Base-by-base conservation (phyloP, 495 filamentous ascomycete genomes). In the Podospora pseudoanserina region DNA sequence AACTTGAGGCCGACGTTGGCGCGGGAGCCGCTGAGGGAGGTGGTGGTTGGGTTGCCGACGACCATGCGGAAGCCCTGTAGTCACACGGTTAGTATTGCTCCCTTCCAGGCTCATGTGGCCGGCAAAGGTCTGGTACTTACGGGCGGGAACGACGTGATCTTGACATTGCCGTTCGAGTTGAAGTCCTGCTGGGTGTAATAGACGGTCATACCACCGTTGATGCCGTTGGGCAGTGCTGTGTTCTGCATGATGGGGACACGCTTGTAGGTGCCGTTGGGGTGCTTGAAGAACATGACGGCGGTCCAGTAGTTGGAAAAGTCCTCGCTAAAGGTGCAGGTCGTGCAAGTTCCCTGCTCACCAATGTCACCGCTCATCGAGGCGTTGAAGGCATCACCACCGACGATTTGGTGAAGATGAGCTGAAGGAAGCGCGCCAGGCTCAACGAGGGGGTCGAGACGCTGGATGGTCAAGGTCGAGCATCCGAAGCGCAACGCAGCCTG, bases 51-150 rank as follows among this genome's bases (percentile, higher is more conserved):
- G 71, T 67, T 79, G 69, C 83, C 83, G 64, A 86, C 81, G 1
- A 81, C 81, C 83, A 86, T 86, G 64, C 83, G 83, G 80, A 86
- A 86, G 53, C 83, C 83, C 83, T 85, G 63, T 28, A 60, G 9
- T 49, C 28, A 57, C 23, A 5, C 20, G 63, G 54, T 32, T 27
- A 26, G 30, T 77, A 28, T n/a, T 28, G 5, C 39, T 49, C 7
- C 15, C 39, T 11, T 49, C 30, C 30, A 32, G 30, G 13, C 13
- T 13, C 6, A 49, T 13, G 13, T 11, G 9, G 11, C 39, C 0
- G 15, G 39, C 15, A 2, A 13, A 49, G 39, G 13, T 49, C 5
- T 39, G n/a, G 2, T 5, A 76, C 79, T 64, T 68, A 82, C 82
- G 3, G 82, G 82, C 68, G 74, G 72, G 77, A 85, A 85, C 2